Evolutionary conservation across 1,284 basidiomycete genomes (phyloP), one percentile per base, ranked within the genome.

Genomic region (Cutaneotrichosporon spelunceum): DNA sequence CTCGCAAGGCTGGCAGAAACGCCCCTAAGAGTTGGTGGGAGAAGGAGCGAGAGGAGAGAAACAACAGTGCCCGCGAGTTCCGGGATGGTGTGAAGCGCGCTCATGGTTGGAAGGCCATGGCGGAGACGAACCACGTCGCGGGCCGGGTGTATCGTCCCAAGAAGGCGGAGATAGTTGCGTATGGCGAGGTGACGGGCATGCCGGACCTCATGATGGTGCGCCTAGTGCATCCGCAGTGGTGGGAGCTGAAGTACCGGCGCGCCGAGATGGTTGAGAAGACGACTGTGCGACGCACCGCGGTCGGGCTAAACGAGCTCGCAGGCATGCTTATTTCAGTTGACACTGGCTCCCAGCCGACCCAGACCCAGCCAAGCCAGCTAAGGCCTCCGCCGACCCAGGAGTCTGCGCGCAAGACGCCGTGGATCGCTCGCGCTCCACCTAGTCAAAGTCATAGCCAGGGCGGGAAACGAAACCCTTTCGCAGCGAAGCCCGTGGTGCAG

Each of bases 121-220:
- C 11, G 27, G 19, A n/a, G 24, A 50, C 26, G 6, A 27, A 29
- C 27, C 48, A 50, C 19, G 19, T 30, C 26, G 42, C 54, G n/a
- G 36, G 29, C 10, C 13, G n/a, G 56, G 26, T 27, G 14, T 29
- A 34, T 39, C 29, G 42, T 13, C 26, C 23, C 16, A 23, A 50
- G 57, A 29, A 48, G 33, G 26, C 10, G 42, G 57, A 59, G 14
- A 29, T 24, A 44, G 50, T 30, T 1, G 57, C 14, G 21, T 8
- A 29, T 27, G 16, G 19, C 16, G 48, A 50, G 26, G 48, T 50
- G 8, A 16, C 9, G 48, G 48, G 48, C 7, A 26, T 50, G 26
- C 48, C 48, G 11, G 66, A 69, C 19, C 48, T 70, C 48, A 73
- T 75, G 73, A 54, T 75, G 56, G 72, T 75, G 13, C 62, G 73